Percentiles rank a stretch among this genome's conserved stretches.
phyloP scores from a whole-genome alignment of 73 alveolate genomes.

The Paramecium octaurelia region DNA sequence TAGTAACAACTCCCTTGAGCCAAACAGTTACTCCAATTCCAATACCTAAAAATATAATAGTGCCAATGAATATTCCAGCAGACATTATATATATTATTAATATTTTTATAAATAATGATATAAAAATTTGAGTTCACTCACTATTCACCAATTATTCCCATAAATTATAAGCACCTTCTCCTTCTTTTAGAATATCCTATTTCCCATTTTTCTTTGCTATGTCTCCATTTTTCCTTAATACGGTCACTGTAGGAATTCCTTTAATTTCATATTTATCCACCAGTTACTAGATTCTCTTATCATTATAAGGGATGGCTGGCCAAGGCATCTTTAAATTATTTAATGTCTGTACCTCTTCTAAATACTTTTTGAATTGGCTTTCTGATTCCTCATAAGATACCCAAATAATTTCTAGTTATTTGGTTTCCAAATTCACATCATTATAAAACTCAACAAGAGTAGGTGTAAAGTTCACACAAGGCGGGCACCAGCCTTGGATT shows the following conservation, averaged over 20 bases:
- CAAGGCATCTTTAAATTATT: slow-evolving; percentile 80
- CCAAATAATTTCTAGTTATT: slow-evolving; percentile 79
- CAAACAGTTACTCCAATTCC: neutral
- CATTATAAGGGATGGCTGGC: slow-evolving; percentile 82
- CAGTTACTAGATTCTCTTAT: slow-evolving; percentile 72
- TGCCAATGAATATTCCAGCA: slow-evolving; percentile 9
- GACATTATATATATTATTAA: neutral
- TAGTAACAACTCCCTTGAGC: neutral
- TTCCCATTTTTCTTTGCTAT: slow-evolving; percentile 67
- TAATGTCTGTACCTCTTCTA: neutral
- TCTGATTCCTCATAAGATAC: slow-evolving; percentile 80
- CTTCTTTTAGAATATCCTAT: slow-evolving; percentile 62
- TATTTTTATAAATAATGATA: neutral
- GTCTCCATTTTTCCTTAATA: slow-evolving; percentile 65
- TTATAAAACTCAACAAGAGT: slow-evolving; percentile 81
- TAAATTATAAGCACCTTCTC: slow-evolving; percentile 65
- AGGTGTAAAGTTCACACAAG: slow-evolving; percentile 91
- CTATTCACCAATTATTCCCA: slow-evolving; percentile 52
- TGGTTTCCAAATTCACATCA: slow-evolving; percentile 76
- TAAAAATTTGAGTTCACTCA: neutral
- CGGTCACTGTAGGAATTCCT: slow-evolving; percentile 81
- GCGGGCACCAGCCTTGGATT: slow-evolving; percentile 81
- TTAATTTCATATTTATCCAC: slow-evolving; percentile 76
- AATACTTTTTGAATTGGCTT: slow-evolving; percentile 71
- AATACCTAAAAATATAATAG: neutral